Percentiles rank a stretch among this genome's conserved stretches.
phyloP scores from a whole-genome alignment of 331 rosid species.

The Pyracantha coccinea region DNA sequence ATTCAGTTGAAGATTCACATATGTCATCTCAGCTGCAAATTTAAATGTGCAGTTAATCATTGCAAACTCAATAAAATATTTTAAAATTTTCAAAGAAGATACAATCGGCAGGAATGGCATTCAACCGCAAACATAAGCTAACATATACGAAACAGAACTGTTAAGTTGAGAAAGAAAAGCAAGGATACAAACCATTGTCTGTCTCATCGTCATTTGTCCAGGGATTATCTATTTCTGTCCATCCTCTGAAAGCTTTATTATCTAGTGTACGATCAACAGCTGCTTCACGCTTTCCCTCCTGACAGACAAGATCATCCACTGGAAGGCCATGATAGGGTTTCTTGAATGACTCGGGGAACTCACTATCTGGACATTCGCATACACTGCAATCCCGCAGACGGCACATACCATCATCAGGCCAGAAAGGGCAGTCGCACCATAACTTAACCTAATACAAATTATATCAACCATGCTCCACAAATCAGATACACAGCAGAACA shows the following conservation, averaged over 20 bases:
- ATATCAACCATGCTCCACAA: not conserved
- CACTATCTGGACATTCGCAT: conserved; percentile 86
- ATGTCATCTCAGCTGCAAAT: conserved; percentile 85
- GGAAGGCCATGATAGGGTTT: conserved; percentile 56
- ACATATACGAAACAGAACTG: not conserved
- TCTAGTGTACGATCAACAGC: conserved; percentile 94
- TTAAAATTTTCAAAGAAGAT: not conserved
- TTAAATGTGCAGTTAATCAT: not conserved
- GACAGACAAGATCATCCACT: conserved; percentile 64
- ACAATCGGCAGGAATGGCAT: not conserved
- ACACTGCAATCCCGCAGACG: conserved; percentile 94
- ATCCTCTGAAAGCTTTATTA: conserved; percentile 79
- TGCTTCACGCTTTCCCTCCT: conserved; percentile 96
- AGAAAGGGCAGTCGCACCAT: conserved; percentile 97
- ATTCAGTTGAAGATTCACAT: conserved; percentile 88
- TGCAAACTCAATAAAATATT: conserved; percentile 1
- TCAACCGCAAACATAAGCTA: not conserved
- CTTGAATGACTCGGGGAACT: conserved; percentile 79
- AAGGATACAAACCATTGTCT: conserved; percentile 58
- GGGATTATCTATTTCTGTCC: conserved; percentile 89
- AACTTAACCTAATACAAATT: conserved; percentile 53
- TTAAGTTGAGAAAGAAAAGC: not conserved
- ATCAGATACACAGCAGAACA: not conserved
- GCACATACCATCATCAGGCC: conserved; percentile 99
- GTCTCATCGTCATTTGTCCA: conserved; percentile 97